Evolutionary conservation across 2,329 filamentous ascomycete genomes (phyloP).

Genomic region (Cephalotrichum gorgonifer): DNA sequence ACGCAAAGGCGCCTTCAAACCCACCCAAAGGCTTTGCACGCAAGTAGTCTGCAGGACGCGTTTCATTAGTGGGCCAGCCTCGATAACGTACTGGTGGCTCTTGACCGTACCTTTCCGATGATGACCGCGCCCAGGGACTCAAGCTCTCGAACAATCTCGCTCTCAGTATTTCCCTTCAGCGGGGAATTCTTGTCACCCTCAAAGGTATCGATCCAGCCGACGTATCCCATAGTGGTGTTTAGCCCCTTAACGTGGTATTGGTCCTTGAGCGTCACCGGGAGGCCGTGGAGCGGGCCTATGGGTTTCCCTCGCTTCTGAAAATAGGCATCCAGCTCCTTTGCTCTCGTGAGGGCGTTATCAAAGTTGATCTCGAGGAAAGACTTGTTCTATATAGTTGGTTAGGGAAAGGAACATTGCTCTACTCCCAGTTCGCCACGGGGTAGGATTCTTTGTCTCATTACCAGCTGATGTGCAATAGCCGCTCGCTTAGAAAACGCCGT

Average conservation of each 20-base stretch:
- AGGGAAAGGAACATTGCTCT: neutral
- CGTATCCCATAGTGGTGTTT: slow-evolving; percentile 50
- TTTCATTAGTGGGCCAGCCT: too few species aligned
- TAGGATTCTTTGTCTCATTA: neutral
- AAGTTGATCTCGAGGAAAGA: slow-evolving; percentile 35
- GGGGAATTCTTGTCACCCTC: slow-evolving; percentile 10
- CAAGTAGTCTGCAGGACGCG: slow-evolving; percentile 31
- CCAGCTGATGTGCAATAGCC: slow-evolving; percentile 9
- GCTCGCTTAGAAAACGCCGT: slow-evolving; percentile 9
- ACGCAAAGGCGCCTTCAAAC: too few species aligned
- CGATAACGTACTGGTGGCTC: too few species aligned
- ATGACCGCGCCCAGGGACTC: slow-evolving; percentile 38
- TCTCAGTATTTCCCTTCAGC: slow-evolving; percentile 34
- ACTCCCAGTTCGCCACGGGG: too few species aligned
- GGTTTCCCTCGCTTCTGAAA: slow-evolving; percentile 25
- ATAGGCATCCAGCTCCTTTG: slow-evolving; percentile 32
- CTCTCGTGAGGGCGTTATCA: slow-evolving; percentile 30
- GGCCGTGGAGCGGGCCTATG: slow-evolving; percentile 51
- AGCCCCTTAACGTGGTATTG: slow-evolving; percentile 49
- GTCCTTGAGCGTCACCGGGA: slow-evolving; percentile 45
- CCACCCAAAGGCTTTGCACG: slow-evolving; percentile 2
- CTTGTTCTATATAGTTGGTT: slow-evolving; percentile 1
- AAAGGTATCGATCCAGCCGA: slow-evolving; percentile 21
- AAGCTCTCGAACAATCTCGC: slow-evolving; percentile 40
- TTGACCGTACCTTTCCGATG: slow-evolving; percentile 32